Evolutionary conservation across 257 asterid genomes (phyloP), one percentile per base, ranked within the genome.

Genomic region (Petrea volubilis): DNA sequence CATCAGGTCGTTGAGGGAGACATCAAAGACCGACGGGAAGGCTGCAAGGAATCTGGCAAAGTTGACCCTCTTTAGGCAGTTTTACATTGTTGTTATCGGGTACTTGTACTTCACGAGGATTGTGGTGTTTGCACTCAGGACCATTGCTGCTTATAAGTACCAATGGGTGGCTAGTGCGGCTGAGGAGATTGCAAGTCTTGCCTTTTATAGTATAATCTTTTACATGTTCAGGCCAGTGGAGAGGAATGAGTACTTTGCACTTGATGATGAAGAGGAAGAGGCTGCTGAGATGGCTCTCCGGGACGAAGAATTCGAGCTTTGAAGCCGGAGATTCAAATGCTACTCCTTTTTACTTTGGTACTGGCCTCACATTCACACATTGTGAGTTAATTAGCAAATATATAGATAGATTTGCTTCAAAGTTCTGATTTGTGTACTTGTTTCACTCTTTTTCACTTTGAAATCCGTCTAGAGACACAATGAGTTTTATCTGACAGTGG

Each of bases 221-320:
- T 88, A 95, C 86, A 95, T 92, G 99, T 95, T 92, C 81, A 92
- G 91, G 96, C 99, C 98, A 0, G 89, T 85, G 10, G 94, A 88
- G 83, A 90, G 75, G 87, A 92, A 92, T 31, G 94, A 95, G 79
- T 92, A 95, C 81, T 87, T 95, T 76, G 97, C 68, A 41, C 86
- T 95, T 72, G 97, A 92, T 52, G 97, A 92, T 0, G 97, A 90
- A 56, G 99, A 92, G 62, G 98, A 92, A 81, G 93, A 85, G 77
- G 97, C 93, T 20, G 98, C 97, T 0, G 99, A 88, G 74, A 61
- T 92, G 85, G 96, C 97, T 71, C 97, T 95, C 49, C 79, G 86
- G 29, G 95, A 90, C 14, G 97, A 94, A 82, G 97, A 94, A 67
- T 94, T 94, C 33, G 96, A 94, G 85, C 97, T 94, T 64, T 91